Evolutionary conservation across 257 asterid species (phyloP).

Genomic region (Marsdenia floribunda): DNA sequence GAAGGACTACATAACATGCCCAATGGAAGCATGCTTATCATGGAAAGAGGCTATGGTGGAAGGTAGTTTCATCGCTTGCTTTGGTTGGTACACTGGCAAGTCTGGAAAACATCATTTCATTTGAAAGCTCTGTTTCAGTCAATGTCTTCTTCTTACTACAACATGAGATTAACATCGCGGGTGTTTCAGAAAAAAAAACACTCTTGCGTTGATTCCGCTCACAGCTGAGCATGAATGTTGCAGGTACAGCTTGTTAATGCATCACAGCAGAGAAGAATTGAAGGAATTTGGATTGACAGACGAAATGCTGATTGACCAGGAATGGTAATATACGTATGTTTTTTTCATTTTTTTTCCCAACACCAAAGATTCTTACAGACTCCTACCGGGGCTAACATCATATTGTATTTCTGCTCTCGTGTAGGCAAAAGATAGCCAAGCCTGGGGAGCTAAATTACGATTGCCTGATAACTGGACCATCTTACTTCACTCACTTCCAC

Average conservation of each 20-base stretch:
- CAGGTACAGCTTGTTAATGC: constrained; percentile 69
- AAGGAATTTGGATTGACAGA: constrained; percentile 57
- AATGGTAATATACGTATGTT: constrained; percentile 37
- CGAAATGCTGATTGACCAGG: constrained; percentile 66
- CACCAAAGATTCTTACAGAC: background rate
- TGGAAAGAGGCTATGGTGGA: constrained; percentile 88
- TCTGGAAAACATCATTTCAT: background rate
- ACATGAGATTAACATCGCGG: too few species aligned
- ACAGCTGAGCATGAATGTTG: background rate
- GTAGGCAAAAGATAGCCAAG: constrained; percentile 63
- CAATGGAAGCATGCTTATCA: constrained; percentile 49
- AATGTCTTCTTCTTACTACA: too few species aligned
- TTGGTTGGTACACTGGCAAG: too few species aligned
- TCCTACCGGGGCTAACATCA: background rate
- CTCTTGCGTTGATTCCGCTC: background rate
- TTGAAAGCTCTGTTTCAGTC: too few species aligned
- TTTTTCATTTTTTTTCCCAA: background rate
- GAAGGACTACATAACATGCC: constrained; percentile 64
- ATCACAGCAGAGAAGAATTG: constrained; percentile 55
- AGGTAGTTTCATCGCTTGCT: constrained; percentile 30
- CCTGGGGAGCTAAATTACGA: constrained; percentile 74
- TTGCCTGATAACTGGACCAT: constrained; percentile 59
- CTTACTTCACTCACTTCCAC: constrained; percentile 65
- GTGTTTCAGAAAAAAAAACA: too few species aligned
- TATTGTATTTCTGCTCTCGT: background rate